Evolutionary conservation across 2,329 filamentous ascomycete species (phyloP), one percentile per base, ranked within the genome.

Genomic region (Fusarium sp.): DNA sequence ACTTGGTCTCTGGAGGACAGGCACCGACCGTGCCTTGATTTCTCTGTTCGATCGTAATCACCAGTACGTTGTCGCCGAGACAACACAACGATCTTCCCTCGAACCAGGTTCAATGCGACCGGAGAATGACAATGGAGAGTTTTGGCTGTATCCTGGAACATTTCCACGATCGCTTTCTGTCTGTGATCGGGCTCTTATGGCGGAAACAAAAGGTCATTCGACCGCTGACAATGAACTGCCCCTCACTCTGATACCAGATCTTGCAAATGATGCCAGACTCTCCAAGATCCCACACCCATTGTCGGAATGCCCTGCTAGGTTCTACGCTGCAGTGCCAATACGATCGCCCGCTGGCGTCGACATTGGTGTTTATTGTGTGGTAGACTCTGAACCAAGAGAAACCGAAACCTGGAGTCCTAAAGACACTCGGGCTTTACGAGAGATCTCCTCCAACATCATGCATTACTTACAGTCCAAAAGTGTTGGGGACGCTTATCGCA

Each of bases 21-120:
- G 79, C 21, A 78, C 76, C 9, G 72, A 76, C 23, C 78, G 83
- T 34, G 75, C 77, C 19, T 60, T 85, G n/a, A 78, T 87, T 53
- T 86, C 84, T 4, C 75, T 86, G 19, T 85, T 87, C 62, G 84
- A 85, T 68, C 75, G 74, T 3, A 75, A 76, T 10, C 72, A 79
- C 54, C 83, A 86, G 61, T 80, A 85, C 54, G 75, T 86, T 24
- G 73, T 86, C 21, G 82, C 83, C 51, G 84, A 86, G 65, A 81
- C 83, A 6, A 83, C 83, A 2, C 50, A 47, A 21, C 34, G n/a
- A 23, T 77, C 77, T 6, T 76, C 76, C 1, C 73, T 81, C n/a
- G 78, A 77, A 1, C 70, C 85, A 9, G 53, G 58, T 2, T 54
- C 73, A 0, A 55, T 51, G n/a, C 49, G 12, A 46, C 59, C 19